A percentile compares a stretch with the other conserved stretches of the same genome.
Evolutionary conservation across 2,329 filamentous ascomycete species (phyloP).

Genomic region (Hirsutella minnesotensis): DNA sequence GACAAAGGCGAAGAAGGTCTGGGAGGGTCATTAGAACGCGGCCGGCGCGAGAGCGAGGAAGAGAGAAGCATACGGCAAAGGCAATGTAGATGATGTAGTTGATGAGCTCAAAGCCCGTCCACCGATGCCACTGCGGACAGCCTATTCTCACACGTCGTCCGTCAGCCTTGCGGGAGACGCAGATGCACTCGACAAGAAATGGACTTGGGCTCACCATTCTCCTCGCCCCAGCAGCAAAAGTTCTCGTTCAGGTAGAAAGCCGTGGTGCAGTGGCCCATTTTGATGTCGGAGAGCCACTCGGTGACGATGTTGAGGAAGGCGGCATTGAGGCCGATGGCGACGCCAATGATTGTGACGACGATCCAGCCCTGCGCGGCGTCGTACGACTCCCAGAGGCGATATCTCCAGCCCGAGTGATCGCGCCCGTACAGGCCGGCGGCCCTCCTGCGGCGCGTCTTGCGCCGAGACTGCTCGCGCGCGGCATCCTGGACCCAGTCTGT

Average conservation of each 20-base stretch:
- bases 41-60: too few species aligned
- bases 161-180: slow-evolving; percentile 8
- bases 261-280: slow-evolving; percentile 88
- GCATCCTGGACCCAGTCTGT: slow-evolving; percentile 96
- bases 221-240: slow-evolving; percentile 97
- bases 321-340: slow-evolving; percentile 87
- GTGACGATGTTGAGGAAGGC: slow-evolving; percentile 90
- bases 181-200: neutral
- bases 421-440: slow-evolving; percentile 61
- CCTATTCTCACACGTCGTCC: slow-evolving; percentile 30
- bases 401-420: slow-evolving; percentile 62
- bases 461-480: slow-evolving; percentile 73
- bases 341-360: slow-evolving; percentile 84
- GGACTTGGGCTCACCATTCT: slow-evolving; percentile 46
- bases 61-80: slow-evolving; percentile 51
- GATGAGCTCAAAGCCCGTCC: slow-evolving; percentile 64
- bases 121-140: slow-evolving; percentile 79
- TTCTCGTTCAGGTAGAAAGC: slow-evolving; percentile 95
- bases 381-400: slow-evolving; percentile 74
- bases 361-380: slow-evolving; percentile 98
- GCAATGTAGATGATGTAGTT: slow-evolving; percentile 86
- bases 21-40: too few species aligned
- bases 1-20: slow-evolving; percentile 70
- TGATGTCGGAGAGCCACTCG: slow-evolving; percentile 93
- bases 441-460: slow-evolving; percentile 63